phyloP scores from a whole-genome alignment of 345 rosid species.

The Arabidopsis suecica region DNA sequence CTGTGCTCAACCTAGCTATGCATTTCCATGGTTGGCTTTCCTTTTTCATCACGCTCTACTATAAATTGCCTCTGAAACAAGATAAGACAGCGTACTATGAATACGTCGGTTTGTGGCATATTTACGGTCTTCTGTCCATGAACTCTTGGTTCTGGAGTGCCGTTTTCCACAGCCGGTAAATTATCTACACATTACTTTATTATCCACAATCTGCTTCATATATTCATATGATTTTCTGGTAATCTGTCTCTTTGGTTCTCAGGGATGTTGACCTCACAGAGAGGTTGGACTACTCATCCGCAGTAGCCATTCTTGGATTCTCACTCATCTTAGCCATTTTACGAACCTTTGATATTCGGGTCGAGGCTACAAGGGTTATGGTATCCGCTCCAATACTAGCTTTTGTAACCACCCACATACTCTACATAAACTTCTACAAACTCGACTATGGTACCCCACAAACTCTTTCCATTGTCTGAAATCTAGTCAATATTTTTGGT shows the following conservation, averaged over 20 bases:
- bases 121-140: slow-evolving; percentile 63
- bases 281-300: slow-evolving; percentile 75
- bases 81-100: slow-evolving; percentile 66
- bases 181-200: slow-evolving; percentile 25
- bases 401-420: slow-evolving; percentile 68
- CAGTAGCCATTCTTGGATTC: slow-evolving; percentile 75
- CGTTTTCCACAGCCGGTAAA: slow-evolving; percentile 77
- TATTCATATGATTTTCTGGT: slow-evolving; percentile 12
- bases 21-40: slow-evolving; percentile 87
- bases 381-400: slow-evolving; percentile 78
- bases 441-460: slow-evolving; percentile 61
- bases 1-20: slow-evolving; percentile 72
- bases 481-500: slow-evolving; percentile 5
- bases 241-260: slow-evolving; percentile 31
- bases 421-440: slow-evolving; percentile 65
- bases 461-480: slow-evolving; percentile 12
- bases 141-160: slow-evolving; percentile 87
- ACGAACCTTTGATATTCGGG: slow-evolving; percentile 64
- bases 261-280: slow-evolving; percentile 80
- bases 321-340: slow-evolving; percentile 64
- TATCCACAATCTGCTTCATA: slow-evolving; percentile 3
- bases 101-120: slow-evolving; percentile 68
- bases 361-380: slow-evolving; percentile 77
- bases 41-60: slow-evolving; percentile 65
- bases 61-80: slow-evolving; percentile 62